These are phyloP conservation scores for Arachnopeziza araneosa DNA, from an alignment of 2,329 filamentous ascomycete species.

Conservation along the genomic window DNA sequence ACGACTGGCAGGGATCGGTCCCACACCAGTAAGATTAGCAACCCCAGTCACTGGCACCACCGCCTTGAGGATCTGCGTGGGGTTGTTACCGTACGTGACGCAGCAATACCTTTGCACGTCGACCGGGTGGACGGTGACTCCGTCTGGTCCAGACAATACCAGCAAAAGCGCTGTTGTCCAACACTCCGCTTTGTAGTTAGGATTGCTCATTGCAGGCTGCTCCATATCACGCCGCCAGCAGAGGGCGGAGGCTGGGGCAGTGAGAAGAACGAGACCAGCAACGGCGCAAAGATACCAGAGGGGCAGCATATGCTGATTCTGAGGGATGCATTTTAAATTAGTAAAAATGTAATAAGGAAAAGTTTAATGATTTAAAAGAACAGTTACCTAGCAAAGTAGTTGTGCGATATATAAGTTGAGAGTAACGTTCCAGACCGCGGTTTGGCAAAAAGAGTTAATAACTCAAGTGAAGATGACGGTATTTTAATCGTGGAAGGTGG, in stretches of 20 bases:
- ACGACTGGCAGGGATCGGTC: background rate
- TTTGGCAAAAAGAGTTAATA: background rate
- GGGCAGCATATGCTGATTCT: background rate
- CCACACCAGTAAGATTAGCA: background rate
- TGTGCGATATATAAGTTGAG: background rate
- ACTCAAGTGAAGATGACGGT: background rate
- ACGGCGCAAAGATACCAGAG: background rate
- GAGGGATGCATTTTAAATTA: background rate
- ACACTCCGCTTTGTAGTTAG: background rate
- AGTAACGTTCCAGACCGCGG: background rate
- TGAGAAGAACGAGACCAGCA: background rate
- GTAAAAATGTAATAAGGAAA: no score
- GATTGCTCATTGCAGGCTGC: background rate
- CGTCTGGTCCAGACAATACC: background rate
- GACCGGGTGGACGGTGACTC: background rate
- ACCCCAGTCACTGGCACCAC: background rate
- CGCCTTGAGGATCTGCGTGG: background rate
- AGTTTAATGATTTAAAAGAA: background rate
- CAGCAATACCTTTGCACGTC: background rate
- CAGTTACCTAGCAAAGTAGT: background rate
- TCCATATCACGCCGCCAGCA: background rate
- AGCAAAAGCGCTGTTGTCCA: background rate
- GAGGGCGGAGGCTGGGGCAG: background rate
- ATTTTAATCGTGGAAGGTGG: background rate
- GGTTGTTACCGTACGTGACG: background rate